Evolutionary conservation across 345 rosid genomes (phyloP), one percentile per base, ranked within the genome.

Genomic region (Populus pruinosa): DNA sequence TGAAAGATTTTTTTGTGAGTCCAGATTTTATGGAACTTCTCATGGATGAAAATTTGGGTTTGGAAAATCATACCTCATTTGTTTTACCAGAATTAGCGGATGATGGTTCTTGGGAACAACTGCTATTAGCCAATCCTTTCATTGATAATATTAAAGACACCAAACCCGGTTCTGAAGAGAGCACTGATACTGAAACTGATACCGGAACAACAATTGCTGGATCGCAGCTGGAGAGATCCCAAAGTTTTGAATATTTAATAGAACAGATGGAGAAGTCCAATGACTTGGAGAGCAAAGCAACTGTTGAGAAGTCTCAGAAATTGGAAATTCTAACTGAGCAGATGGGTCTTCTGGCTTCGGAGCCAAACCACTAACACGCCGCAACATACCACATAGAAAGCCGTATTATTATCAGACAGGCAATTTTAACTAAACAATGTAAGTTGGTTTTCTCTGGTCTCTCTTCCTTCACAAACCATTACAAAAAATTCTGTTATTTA

Each of bases 51-150:
- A 83, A 82, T 66, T 72, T 69, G 25, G 76, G 74, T 43, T 78
- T 68, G 29, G 88, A 85, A 33, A 89, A 86, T 82, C 91, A 79
- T 75, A 78, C 78, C 9, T 90, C 97, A 4, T 82, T 90, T 73
- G 73, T 87, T 73, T 83, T 91, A 72, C 92, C 90, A 23, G 98
- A 93, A 77, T 76, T 91, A 36, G 86, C 83, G 25, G 93, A 90
- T 67, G 97, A 91, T 82, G 83, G 91, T 56, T 89, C 90, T 18
- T 96, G 97, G 97, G 98, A 87, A 41, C 87, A 90, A 83, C 89
- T 92, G 71, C 86, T 93, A 82, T 81, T 86, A 79, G 85, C 78
- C 59, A 83, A 87, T 77, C 81, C 90, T 76, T 82, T 87, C 33
- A 33, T 47, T 50, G 87, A 76, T 77, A 83, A 83, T 56, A 14